Conservation (phyloP, 2,329 filamentous ascomycete species). For the Pezizomycotina sp. region DNA sequence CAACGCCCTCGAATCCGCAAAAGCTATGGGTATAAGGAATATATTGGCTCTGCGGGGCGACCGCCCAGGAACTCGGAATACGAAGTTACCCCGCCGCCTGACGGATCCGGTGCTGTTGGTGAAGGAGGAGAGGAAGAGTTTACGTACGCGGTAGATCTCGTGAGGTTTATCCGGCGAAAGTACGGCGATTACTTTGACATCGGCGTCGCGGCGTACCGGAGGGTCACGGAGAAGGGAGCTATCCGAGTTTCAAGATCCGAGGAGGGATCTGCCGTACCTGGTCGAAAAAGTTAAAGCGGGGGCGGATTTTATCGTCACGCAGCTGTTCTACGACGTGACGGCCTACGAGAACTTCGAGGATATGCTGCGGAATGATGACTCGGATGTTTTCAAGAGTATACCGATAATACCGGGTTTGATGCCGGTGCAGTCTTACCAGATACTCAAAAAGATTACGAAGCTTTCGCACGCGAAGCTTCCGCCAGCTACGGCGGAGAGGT, state of each 20-base stretch:
- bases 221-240: constrained; percentile 79
- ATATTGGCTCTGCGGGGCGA: constrained; percentile 86
- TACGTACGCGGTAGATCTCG: constrained; percentile 73
- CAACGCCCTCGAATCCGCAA: constrained; percentile 76
- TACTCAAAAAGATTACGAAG: constrained; percentile 84
- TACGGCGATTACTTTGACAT: constrained; percentile 94
- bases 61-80: constrained; percentile 78
- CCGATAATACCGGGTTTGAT: constrained; percentile 89
- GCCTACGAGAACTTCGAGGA: constrained; percentile 70
- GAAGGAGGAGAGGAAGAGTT: constrained; percentile 59
- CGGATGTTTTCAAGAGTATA: constrained; percentile 67
- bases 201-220: constrained; percentile 92
- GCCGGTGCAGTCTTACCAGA: constrained; percentile 95
- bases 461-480: constrained; percentile 80
- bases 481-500: constrained; percentile 47
- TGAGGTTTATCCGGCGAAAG: constrained; percentile 68
- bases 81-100: constrained; percentile 36
- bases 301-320: constrained; percentile 96
- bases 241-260: constrained; percentile 59
- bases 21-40: constrained; percentile 77
- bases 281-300: constrained; percentile 82
- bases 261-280: constrained; percentile 63
- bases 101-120: constrained; percentile 28
- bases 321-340: constrained; percentile 82
- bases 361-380: constrained; percentile 60